Evolutionary conservation across 331 rosid genomes (phyloP), one percentile per base, ranked within the genome.

Genomic region (Saraca asoca): DNA sequence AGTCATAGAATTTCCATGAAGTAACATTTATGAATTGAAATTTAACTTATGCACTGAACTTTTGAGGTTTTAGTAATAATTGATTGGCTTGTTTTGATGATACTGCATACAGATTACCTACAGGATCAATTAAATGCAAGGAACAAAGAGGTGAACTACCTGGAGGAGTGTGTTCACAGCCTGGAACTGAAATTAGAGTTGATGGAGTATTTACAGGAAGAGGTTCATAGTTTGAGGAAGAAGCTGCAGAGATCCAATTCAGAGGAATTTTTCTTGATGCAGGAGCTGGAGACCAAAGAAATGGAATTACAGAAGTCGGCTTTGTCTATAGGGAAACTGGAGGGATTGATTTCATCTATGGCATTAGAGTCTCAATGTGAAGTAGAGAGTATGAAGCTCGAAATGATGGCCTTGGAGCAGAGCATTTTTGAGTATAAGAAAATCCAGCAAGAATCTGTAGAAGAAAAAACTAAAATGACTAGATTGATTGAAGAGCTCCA

Each of bases 291-390:
- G 63, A 75, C 52, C 59, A 85, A 79, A 78, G 91, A 89, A 78
- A 17, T 58, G 51, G 90, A 85, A 57, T 62, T 85, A 62, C 84
- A 62, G 70, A 78, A 82, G 59, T 89, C 95, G 51, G 52, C 75
- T 71, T 63, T 75, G 75, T 73, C 62, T 51, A 50, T 87, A 37
- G 95, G 81, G 80, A 85, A 81, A 80, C 82, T 87, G 31, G 85
- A 86, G 80, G 93, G 79, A 77, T 79, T 87, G 34, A 73, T 92
- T 75, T 79, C 95, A 50, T 81, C 91, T 51, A 64, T 82, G 69
- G 75, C 85, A 55, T 77, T 92, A 80, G 96, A 92, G 70, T 87
- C 95, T 58, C 91, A 92, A 65, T 86, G 91, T 74, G 98, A 93
- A 84, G 76, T 93, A 56, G 95, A 93, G 81, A 85, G 91, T 75